phyloP scores from a whole-genome alignment of 2,329 filamentous ascomycete species.

The Penicillium sp. region DNA sequence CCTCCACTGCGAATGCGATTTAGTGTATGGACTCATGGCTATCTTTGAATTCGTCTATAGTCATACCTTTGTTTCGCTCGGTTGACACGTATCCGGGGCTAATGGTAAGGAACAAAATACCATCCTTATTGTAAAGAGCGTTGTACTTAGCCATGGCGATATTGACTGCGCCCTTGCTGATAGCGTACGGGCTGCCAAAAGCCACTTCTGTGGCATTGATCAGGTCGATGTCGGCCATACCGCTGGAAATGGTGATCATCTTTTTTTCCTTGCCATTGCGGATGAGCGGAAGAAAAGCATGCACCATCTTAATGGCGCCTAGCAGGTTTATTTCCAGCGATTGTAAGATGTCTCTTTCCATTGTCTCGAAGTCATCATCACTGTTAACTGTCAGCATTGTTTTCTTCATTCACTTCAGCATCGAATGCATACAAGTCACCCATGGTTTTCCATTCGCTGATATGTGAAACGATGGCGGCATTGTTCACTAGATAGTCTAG shows the following conservation, averaged over 20 bases:
- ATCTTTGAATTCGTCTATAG: neutral
- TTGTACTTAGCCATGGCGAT: conserved; percentile 56
- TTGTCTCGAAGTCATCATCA: conserved; percentile 15
- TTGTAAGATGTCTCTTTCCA: conserved; percentile 37
- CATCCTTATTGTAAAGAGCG: conserved; percentile 51
- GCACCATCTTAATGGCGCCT: conserved; percentile 55
- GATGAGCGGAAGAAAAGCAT: conserved; percentile 56
- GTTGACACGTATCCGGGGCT: conserved; percentile 55
- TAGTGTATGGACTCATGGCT: neutral
- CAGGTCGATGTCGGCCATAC: conserved; percentile 51
- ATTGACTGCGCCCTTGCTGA: conserved; percentile 57
- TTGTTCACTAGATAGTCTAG: conserved; percentile 59
- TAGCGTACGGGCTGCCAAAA: conserved; percentile 44
- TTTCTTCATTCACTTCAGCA: neutral
- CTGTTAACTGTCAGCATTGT: neutral
- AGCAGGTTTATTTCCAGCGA: conserved; percentile 53
- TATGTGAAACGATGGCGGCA: conserved; percentile 38
- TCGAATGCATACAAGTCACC: neutral
- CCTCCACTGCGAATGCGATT: neutral
- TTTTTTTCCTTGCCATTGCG: conserved; percentile 55
- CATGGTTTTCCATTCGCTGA: neutral
- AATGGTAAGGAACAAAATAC: conserved; percentile 55
- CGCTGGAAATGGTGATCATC: conserved; percentile 53
- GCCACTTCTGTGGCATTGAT: conserved; percentile 40
- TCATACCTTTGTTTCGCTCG: conserved; percentile 9